These are phyloP conservation scores for Stephanodiscus minutulus DNA, from an alignment of 108 stramenopile species.

Conservation along the genomic window DNA sequence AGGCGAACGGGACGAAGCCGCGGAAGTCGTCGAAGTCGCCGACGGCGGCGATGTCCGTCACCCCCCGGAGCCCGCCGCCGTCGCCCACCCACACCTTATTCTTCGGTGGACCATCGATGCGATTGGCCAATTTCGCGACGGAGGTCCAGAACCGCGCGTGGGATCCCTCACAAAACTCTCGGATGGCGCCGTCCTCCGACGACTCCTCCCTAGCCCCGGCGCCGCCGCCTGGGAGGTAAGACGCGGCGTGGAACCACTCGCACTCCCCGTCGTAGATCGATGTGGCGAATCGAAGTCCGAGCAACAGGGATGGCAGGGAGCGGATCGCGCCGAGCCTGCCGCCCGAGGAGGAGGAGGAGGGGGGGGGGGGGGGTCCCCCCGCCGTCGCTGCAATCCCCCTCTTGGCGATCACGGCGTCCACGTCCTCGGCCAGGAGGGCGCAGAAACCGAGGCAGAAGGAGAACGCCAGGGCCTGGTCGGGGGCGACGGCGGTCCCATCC, in stretches of 20 bases:
- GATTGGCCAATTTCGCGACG: constrained; percentile 28
- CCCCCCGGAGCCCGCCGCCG: neutral
- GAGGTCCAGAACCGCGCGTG: constrained; percentile 33
- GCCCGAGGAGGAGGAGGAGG: too few relatives aligned
- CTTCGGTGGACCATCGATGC: constrained; percentile 16
- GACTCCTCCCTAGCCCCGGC: too few relatives aligned
- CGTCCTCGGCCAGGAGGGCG: constrained; percentile 24
- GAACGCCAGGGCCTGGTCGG: constrained; percentile 42
- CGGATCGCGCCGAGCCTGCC: constrained; percentile 20
- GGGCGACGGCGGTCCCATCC: constrained; percentile 25
- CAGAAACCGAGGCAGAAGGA: constrained; percentile 40
- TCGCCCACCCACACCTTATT: neutral
- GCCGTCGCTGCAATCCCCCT: neutral
- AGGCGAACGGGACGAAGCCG: constrained; percentile 36
- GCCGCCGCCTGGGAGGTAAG: constrained; percentile 8
- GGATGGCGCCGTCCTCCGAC: constrained; percentile 4
- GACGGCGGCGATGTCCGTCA: constrained; percentile 9
- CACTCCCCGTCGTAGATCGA: constrained; percentile 32
- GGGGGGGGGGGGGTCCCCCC: too few relatives aligned
- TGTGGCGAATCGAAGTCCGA: constrained; percentile 30
- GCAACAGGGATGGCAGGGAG: constrained; percentile 30
- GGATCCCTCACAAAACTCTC: constrained; percentile 24
- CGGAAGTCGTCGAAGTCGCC: constrained; percentile 32
- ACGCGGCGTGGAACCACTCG: constrained; percentile 45
- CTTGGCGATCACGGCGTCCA: constrained; percentile 1